phyloP scores from a whole-genome alignment of 768 basidiomycete species.

The Tylopilus intermedius region DNA sequence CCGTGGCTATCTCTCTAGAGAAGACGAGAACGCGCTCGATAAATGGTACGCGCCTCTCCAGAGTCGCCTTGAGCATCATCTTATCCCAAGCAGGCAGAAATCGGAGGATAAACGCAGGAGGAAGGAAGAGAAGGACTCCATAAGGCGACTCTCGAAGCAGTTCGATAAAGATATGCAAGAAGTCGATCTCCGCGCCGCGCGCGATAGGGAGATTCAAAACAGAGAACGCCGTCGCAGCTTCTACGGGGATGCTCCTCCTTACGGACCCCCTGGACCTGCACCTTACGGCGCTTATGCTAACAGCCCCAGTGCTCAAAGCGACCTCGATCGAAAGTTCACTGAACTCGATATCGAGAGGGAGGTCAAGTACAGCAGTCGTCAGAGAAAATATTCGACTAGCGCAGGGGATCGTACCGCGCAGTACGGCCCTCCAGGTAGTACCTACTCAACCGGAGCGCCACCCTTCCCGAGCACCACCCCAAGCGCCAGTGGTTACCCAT shows the following conservation, averaged over 20 bases:
- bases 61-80: background rate
- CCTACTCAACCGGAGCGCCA: slow-evolving; percentile 29
- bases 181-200: slow-evolving; percentile 50
- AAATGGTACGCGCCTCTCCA: slow-evolving; percentile 38
- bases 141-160: slow-evolving; percentile 34
- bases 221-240: slow-evolving; percentile 55
- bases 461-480: slow-evolving; percentile 15
- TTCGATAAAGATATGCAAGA: slow-evolving; percentile 46
- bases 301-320: slow-evolving; percentile 23
- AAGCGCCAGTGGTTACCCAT: slow-evolving; percentile 25
- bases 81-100: slow-evolving; percentile 38
- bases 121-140: slow-evolving; percentile 43
- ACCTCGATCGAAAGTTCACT: slow-evolving; percentile 38
- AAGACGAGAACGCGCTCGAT: slow-evolving; percentile 39
- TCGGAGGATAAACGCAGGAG: slow-evolving; percentile 50
- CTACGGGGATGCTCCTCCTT: slow-evolving; percentile 34
- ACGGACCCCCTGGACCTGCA: slow-evolving; percentile 20
- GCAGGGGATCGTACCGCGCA: slow-evolving; percentile 30
- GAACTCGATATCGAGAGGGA: slow-evolving; percentile 33
- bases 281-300: slow-evolving; percentile 22
- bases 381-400: slow-evolving; percentile 43
- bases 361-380: slow-evolving; percentile 29
- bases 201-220: slow-evolving; percentile 50
- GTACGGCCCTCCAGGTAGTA: slow-evolving; percentile 15
- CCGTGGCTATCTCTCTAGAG: slow-evolving; percentile 36